These are phyloP conservation scores for Ceratobasidium sp. DNA, from an alignment of 1,284 basidiomycete species.

Conservation along the genomic window DNA sequence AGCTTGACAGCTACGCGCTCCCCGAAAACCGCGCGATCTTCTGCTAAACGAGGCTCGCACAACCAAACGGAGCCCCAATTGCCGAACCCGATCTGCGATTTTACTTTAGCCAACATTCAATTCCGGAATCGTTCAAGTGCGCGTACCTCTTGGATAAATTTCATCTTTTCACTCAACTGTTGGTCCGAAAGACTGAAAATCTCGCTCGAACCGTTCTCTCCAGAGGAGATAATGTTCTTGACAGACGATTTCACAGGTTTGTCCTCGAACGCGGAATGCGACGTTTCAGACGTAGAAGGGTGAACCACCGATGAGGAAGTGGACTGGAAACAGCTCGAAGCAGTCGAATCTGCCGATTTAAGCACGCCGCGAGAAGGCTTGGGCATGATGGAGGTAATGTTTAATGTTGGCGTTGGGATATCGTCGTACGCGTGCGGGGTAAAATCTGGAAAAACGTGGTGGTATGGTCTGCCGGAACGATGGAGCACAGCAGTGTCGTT, in stretches of 20 bases:
- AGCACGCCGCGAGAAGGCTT: not conserved
- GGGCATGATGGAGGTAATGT: conserved; percentile 19
- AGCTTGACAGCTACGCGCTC: conserved; percentile 82
- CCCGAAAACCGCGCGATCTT: conserved; percentile 44
- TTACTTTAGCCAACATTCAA: conserved; percentile 22
- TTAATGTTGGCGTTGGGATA: conserved; percentile 4
- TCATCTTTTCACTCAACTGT: conserved; percentile 68
- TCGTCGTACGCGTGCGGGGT: not conserved
- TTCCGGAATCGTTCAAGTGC: conserved; percentile 24
- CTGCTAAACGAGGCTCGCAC: conserved; percentile 50
- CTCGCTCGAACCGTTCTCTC: conserved; percentile 36
- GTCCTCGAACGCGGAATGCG: conserved; percentile 15
- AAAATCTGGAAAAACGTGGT: conserved; percentile 11
- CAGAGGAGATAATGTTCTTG: not conserved
- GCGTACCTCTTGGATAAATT: conserved; percentile 76
- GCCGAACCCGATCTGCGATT: conserved; percentile 75
- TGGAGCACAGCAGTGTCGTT: not conserved
- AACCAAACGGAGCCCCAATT: conserved; percentile 89
- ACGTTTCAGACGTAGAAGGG: conserved; percentile 20
- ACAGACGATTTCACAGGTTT: conserved; percentile 4
- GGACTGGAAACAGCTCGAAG: conserved; percentile 30
- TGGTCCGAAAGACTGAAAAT: conserved; percentile 60
- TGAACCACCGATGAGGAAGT: not conserved
- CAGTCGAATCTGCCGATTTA: conserved; percentile 11
- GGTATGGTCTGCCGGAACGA: conserved; percentile 1